Base-by-base conservation (phyloP, 2,329 filamentous ascomycete species). In the Penicillium thymicola region DNA sequence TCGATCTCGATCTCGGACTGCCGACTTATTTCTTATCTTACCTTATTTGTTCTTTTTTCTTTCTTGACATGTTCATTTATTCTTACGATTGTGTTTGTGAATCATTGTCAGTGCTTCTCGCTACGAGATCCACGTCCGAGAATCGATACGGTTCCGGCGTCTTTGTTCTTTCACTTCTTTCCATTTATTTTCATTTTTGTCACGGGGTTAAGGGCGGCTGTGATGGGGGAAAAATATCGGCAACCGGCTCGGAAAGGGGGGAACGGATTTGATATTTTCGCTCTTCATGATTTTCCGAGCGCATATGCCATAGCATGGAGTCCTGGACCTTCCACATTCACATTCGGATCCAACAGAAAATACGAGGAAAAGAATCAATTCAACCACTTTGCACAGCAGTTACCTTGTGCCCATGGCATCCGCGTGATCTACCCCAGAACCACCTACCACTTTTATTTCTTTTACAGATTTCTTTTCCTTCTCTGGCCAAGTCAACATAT, bases 11-110 rank as follows among this genome's bases (percentile, higher is more conserved):
- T 51, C 49, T 45, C 49, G 49, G 49, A 45, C 28, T 21, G 5
- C 30, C 30, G 14, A 51, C 38, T 60, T 65, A 62, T 50, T 54
- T 44, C 46, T 42, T 54, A 50, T 59, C 47, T 59, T 61, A 44
- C 28, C 18, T 51, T 51, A 44, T 59, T 51, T 49, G 59, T 55
- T 60, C 56, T 54, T 55, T 32, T 44, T 49, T 53, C 28, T 54
- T 58, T 51, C 58, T 61, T 59, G 54, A 54, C 41, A 41, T 64
- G 57, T 65, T 57, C 46, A 52, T 61, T 59, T 54, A 56, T 57
- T 55, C 32, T 61, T 56, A 58, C 42, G 58, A 62, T 45, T 54
- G 58, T 59, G 36, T n/a, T 36, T 54, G 44, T 34, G 44, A 49
- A 49, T 42, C 51, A 51, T 41, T 58, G 50, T 62, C 60, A 62